Percentiles rank a stretch among this genome's conserved stretches.
Evolutionary conservation across 805 yeast genomes (phyloP).

Genomic region (Kodamaea nitidulidarum): DNA sequence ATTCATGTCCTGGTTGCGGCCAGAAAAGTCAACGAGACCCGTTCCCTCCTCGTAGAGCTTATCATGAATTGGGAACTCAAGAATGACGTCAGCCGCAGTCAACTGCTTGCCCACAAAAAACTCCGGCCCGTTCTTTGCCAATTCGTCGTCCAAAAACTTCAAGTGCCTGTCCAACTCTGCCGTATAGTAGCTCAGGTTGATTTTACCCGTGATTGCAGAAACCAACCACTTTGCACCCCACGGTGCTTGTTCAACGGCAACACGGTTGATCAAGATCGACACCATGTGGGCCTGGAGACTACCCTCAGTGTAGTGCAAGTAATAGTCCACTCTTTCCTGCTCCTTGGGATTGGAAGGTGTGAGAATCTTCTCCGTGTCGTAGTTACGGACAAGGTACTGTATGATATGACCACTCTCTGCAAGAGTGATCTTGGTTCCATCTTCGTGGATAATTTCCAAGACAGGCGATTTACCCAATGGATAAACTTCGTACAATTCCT

Average conservation of each 20-base stretch:
- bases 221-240: slow-evolving; percentile 44
- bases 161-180: slow-evolving; percentile 43
- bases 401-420: slow-evolving; percentile 38
- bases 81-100: slow-evolving; percentile 54
- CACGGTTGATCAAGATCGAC: slow-evolving; percentile 33
- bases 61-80: slow-evolving; percentile 45
- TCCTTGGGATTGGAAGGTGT: slow-evolving; percentile 19
- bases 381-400: slow-evolving; percentile 32
- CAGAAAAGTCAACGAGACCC: background rate
- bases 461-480: slow-evolving; percentile 66
- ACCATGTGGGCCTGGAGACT: slow-evolving; percentile 50
- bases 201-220: slow-evolving; percentile 37
- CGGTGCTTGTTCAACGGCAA: slow-evolving; percentile 40
- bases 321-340: slow-evolving; percentile 46
- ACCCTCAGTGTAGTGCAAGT: slow-evolving; percentile 56
- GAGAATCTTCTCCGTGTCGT: slow-evolving; percentile 27
- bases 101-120: slow-evolving; percentile 48
- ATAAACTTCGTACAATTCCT: slow-evolving; percentile 48
- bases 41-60: background rate
- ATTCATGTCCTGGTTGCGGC: background rate
- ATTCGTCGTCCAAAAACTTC: slow-evolving; percentile 36
- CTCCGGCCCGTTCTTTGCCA: slow-evolving; percentile 26
- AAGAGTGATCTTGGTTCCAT: slow-evolving; percentile 31
- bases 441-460: slow-evolving; percentile 37
- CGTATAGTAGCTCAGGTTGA: slow-evolving; percentile 46